phyloP scores from a whole-genome alignment of 2,329 filamentous ascomycete genomes.

The Penicillium sp. region DNA sequence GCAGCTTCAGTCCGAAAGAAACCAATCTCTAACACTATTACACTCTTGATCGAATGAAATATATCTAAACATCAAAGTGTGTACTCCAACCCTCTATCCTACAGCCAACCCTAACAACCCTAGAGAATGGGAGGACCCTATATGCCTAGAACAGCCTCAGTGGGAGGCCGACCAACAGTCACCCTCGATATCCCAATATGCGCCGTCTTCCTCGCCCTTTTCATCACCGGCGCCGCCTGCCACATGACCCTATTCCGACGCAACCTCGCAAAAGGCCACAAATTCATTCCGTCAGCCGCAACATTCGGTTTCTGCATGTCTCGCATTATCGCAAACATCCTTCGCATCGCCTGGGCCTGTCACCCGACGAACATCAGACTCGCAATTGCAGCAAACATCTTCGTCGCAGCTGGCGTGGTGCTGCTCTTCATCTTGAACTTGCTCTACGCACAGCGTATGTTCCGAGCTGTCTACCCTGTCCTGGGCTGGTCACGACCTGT shows the following conservation, averaged over 20 bases:
- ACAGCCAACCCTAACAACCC: neutral
- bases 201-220: slow-evolving; percentile 57
- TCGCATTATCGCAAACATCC: slow-evolving; percentile 45
- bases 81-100: too few relatives aligned
- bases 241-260: slow-evolving; percentile 47
- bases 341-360: slow-evolving; percentile 57
- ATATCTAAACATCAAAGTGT: neutral
- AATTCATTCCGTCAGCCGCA: slow-evolving; percentile 48
- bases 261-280: slow-evolving; percentile 44
- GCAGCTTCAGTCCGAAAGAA: neutral
- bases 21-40: neutral
- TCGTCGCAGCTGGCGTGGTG: slow-evolving; percentile 70
- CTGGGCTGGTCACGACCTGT: slow-evolving; percentile 65
- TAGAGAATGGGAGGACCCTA: slow-evolving; percentile 28
- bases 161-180: slow-evolving; percentile 52
- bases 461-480: slow-evolving; percentile 68
- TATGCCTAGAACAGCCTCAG: slow-evolving; percentile 24
- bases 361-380: slow-evolving; percentile 44
- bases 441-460: slow-evolving; percentile 70
- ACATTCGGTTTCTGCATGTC: slow-evolving; percentile 52
- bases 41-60: neutral
- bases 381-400: slow-evolving; percentile 61
- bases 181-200: slow-evolving; percentile 63
- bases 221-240: slow-evolving; percentile 38
- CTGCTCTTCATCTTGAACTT: slow-evolving; percentile 76